These are phyloP conservation scores for Schizonepeta tenuifolia DNA, from an alignment of 257 asterid genomes.

Conservation along the genomic window DNA sequence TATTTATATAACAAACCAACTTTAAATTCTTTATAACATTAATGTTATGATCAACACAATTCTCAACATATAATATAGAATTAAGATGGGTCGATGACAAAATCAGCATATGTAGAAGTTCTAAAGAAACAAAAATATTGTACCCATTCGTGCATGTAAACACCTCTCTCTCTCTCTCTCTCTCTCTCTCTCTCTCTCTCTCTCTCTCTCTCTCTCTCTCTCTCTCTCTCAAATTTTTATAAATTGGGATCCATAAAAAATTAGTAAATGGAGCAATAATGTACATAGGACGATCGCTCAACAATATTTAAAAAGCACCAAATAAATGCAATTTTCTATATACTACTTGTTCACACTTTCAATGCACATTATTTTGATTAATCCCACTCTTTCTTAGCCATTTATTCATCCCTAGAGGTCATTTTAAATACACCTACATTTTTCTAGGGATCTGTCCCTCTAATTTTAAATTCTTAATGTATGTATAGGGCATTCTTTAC, in stretches of 20 bases:
- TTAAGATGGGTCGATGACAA: no score
- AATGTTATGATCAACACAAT: no score
- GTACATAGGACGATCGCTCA: slow-evolving; percentile 16
- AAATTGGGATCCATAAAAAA: not conserved
- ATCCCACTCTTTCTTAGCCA: slow-evolving; percentile 1
- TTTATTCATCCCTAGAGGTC: slow-evolving; percentile 17
- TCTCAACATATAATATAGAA: no score
- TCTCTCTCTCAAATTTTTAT: no score
- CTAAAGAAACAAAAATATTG: no score
- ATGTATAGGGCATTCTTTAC: not conserved
- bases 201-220: no score
- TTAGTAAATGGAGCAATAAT: slow-evolving; percentile 34
- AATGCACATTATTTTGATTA: slow-evolving; percentile 17
- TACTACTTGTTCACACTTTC: slow-evolving; percentile 20
- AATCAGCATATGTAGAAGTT: no score
- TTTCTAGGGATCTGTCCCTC: slow-evolving; percentile 8
- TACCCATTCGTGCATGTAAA: slow-evolving; percentile 13
- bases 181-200: no score
- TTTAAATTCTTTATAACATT: no score
- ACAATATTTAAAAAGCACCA: slow-evolving; percentile 28
- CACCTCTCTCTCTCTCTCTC: not conserved
- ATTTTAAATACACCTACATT: slow-evolving; percentile 18
- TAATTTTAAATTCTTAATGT: not conserved
- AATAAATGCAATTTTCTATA: slow-evolving; percentile 26
- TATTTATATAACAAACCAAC: no score